phyloP scores from a whole-genome alignment of 2,329 filamentous ascomycete genomes.

The Ophiostoma quercus region DNA sequence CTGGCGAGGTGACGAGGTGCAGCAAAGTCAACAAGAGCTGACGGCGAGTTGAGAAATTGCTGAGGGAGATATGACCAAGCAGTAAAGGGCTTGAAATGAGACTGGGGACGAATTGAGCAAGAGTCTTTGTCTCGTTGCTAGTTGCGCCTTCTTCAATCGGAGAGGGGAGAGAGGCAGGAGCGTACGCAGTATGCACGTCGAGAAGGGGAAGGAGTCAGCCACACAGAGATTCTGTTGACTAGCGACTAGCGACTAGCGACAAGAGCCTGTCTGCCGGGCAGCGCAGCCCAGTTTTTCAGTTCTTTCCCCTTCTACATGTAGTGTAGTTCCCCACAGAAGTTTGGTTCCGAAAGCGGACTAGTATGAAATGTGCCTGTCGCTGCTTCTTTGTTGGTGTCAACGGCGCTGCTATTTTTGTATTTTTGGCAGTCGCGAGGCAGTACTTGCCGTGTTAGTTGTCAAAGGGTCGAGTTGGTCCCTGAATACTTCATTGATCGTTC shows the following conservation, averaged over 20 bases:
- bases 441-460: too few species aligned
- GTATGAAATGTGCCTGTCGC: not conserved
- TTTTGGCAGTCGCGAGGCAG: not conserved
- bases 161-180: slow-evolving; percentile 3
- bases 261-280: not conserved
- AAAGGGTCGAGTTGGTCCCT: not conserved
- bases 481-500: not conserved
- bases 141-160: slow-evolving; percentile 2
- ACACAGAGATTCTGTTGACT: slow-evolving; percentile 8
- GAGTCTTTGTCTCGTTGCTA: not conserved
- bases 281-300: not conserved
- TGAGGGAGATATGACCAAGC: not conserved
- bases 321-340: slow-evolving; percentile 13
- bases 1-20: not conserved
- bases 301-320: slow-evolving; percentile 11
- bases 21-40: not conserved
- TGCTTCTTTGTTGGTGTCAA: not conserved
- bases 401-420: not conserved
- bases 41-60: not conserved
- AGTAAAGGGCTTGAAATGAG: too few species aligned
- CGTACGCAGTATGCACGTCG: not conserved
- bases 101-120: not conserved
- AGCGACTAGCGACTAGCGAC: not conserved
- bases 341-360: slow-evolving; percentile 11
- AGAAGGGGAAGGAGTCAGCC: slow-evolving; percentile 8